A percentile compares a stretch with the other conserved stretches of the same genome.
Evolutionary conservation across 2,329 filamentous ascomycete species (phyloP).

Genomic region (Colletotrichum sojae): DNA sequence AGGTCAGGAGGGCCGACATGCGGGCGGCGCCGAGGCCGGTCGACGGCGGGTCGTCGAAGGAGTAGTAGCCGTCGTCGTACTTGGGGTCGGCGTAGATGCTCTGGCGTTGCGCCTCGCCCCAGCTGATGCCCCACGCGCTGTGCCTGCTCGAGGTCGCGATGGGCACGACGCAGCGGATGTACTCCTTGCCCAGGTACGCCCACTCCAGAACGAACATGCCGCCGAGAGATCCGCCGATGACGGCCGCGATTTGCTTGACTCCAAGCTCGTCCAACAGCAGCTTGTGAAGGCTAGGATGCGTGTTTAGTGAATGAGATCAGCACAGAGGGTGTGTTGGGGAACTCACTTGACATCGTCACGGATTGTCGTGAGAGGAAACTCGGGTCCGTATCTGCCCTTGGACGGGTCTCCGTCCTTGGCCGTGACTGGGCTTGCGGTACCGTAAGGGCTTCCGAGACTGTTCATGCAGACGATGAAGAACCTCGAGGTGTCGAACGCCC

Average conservation of each 20-base stretch:
- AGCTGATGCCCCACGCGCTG: conserved; percentile 92
- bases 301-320: not conserved
- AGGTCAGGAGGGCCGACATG: conserved; percentile 96
- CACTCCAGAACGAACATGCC: conserved; percentile 94
- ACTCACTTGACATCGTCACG: conserved; percentile 93
- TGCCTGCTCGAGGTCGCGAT: conserved; percentile 89
- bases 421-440: conserved; percentile 90
- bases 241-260: conserved; percentile 82
- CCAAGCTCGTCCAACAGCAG: conserved; percentile 85
- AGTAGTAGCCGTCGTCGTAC: conserved; percentile 97
- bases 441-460: conserved; percentile 87
- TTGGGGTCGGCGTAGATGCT: conserved; percentile 99
- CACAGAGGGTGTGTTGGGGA: not conserved
- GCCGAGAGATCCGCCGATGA: conserved; percentile 87
- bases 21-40: conserved; percentile 93
- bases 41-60: conserved; percentile 86
- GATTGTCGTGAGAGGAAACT: conserved; percentile 96
- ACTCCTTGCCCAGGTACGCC: conserved; percentile 90
- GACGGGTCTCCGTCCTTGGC: conserved; percentile 83
- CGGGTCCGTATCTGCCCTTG: conserved; percentile 88
- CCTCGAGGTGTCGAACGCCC: conserved; percentile 84
- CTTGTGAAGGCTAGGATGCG: conserved; percentile 76
- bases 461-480: conserved; percentile 93
- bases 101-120: conserved; percentile 90
- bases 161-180: conserved; percentile 84